Evolutionary conservation across 805 yeast genomes (phyloP).

Genomic region (Pichia thaimueangensis): DNA sequence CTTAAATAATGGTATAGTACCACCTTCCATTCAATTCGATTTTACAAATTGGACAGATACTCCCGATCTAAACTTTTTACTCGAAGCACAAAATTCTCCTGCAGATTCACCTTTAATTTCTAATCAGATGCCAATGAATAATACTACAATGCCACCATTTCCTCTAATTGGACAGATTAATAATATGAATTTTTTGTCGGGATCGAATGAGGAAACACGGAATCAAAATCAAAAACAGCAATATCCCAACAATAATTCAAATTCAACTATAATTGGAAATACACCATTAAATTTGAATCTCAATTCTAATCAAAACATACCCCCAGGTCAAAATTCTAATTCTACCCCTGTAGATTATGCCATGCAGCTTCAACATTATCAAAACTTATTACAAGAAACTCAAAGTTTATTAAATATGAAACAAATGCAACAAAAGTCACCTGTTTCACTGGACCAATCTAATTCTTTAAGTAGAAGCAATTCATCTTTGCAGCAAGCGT

Average conservation of each 20-base stretch:
- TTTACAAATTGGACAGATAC: slow-evolving; percentile 27
- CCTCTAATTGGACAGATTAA: neutral
- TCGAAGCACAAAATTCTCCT: slow-evolving; percentile 13
- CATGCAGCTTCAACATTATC: slow-evolving; percentile 30
- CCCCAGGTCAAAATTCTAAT: neutral
- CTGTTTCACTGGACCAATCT: neutral
- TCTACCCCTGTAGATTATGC: slow-evolving; percentile 28
- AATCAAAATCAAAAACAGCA: slow-evolving; percentile 12
- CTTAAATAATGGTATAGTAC: slow-evolving; percentile 3
- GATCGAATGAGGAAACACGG: too few relatives aligned
- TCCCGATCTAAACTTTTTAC: slow-evolving; percentile 24
- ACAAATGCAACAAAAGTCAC: slow-evolving; percentile 11
- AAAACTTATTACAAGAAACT: slow-evolving; percentile 27
- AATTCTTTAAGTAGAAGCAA: neutral
- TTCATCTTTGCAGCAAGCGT: neutral
- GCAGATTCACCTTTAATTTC: slow-evolving; percentile 13
- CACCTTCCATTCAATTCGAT: slow-evolving; percentile 19
- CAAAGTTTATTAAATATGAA: slow-evolving; percentile 20
- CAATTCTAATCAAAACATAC: neutral
- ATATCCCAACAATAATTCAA: neutral
- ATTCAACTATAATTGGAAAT: too few relatives aligned
- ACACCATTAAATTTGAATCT: neutral
- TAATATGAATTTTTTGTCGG: neutral
- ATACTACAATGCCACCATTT: slow-evolving; percentile 3
- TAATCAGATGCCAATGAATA: slow-evolving; percentile 23